phyloP scores from a whole-genome alignment of 2,329 filamentous ascomycete genomes.

The Zalaria sp. region DNA sequence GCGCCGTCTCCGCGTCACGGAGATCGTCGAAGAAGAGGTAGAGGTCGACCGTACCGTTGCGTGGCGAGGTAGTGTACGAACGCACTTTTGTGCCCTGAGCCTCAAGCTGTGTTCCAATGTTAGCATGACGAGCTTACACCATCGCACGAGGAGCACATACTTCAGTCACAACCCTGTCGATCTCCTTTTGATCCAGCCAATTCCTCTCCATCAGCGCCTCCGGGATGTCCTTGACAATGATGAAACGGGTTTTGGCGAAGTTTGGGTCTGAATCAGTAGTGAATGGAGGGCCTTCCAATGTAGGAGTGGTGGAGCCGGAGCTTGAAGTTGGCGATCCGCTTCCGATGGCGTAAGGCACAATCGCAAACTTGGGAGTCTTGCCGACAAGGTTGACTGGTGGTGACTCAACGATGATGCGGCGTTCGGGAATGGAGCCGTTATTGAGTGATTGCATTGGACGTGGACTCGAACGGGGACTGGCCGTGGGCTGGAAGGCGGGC shows the following conservation, averaged over 20 bases:
- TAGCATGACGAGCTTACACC: too few species aligned
- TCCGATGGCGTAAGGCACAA: too few species aligned
- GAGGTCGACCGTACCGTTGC: slow-evolving; percentile 2
- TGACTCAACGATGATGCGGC: not conserved
- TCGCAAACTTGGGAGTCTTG: too few species aligned
- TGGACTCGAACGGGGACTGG: too few species aligned
- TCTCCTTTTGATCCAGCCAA: too few species aligned
- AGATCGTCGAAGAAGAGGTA: slow-evolving; percentile 24
- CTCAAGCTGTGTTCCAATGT: too few species aligned
- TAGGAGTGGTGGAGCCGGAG: not conserved
- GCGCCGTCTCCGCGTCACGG: slow-evolving; percentile 13
- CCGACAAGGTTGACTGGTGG: not conserved
- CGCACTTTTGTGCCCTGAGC: too few species aligned
- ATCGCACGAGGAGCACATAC: too few species aligned
- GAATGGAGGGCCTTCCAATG: not conserved
- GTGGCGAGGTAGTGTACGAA: too few species aligned
- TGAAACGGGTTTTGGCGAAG: not conserved
- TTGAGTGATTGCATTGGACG: not conserved
- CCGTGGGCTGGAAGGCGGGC: too few species aligned
- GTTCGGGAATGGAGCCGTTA: not conserved
- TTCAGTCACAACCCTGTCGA: too few species aligned
- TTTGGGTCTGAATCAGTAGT: slow-evolving; percentile 3
- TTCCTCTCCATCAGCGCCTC: too few species aligned
- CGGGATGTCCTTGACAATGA: slow-evolving; percentile 1
- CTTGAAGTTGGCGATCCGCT: not conserved